Evolutionary conservation across 768 basidiomycete species (phyloP), one percentile per base, ranked within the genome.

Genomic region (Russula sp.): DNA sequence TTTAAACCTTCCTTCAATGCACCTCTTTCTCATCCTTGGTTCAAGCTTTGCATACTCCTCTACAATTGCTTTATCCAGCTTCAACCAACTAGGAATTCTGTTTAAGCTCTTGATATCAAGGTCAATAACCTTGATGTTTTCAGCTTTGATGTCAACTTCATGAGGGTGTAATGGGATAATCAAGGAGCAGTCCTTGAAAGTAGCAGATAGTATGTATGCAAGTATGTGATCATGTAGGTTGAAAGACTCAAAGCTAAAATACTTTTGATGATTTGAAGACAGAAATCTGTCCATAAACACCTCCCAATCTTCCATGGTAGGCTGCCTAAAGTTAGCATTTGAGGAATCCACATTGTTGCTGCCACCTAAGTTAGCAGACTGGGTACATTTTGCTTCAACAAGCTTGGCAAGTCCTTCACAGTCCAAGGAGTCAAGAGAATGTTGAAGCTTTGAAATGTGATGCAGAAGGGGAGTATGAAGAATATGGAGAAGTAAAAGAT

Each of bases 121-220:
- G 73, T 98, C 96, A 68, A 98, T 91, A 40, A 94, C 76, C 35
- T 82, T 86, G 32, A 90, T 79, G 18, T 75, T 74, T n/a, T 62
- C 59, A 42, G 68, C 61, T 32, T 66, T 66, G 10, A 65, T 63
- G 9, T 62, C 54, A 14, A 58, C 47, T 76, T 63, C 63, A 81
- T 73, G 52, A 77, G 70, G 27, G 18, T 10, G 57, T 32, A 77
- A 64, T 22, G 78, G 76, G 42, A 87, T 64, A 58, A 89, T 83
- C 57, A 89, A 62, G 0, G 95, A 97, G 75, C 96, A 99, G 73
- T 99, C 96, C 73, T 99, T 99, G 81, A 99, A 94, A 6, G 91
- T 90, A 31, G 92, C 92, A 5, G 93, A 93, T 56, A 98, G 85
- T 22, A 94, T 76, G 73, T 91, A 91, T 8, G 90, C 87, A 52